phyloP scores from a whole-genome alignment of 495 filamentous ascomycete species.

The Penicillium atrosanguineum region DNA sequence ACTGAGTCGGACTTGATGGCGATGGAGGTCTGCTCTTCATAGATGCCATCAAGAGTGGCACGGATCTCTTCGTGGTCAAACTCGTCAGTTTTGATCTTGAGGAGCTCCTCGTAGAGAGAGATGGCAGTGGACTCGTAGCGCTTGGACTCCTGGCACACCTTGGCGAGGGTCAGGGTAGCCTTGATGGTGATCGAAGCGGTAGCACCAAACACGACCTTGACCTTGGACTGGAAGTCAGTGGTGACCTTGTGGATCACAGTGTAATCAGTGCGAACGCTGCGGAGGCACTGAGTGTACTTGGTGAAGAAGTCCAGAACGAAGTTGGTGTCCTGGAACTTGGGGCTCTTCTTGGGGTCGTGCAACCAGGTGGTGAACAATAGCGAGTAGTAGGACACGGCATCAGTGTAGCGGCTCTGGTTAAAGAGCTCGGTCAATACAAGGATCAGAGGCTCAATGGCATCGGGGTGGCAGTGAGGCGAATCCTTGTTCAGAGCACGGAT shows the following conservation, averaged over 20 bases:
- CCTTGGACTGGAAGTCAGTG: constrained; percentile 31
- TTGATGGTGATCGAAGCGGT: constrained; percentile 36
- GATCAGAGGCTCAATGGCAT: constrained; percentile 36
- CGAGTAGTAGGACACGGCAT: constrained; percentile 30
- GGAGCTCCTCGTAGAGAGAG: constrained; percentile 31
- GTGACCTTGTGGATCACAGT: constrained; percentile 33
- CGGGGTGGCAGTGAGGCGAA: constrained; percentile 26
- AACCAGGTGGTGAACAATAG: constrained; percentile 35
- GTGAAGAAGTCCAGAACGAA: constrained; percentile 34
- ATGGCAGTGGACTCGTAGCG: constrained; percentile 34
- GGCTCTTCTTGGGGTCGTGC: constrained; percentile 26
- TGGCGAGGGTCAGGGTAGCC: constrained; percentile 34
- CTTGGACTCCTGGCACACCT: constrained; percentile 36
- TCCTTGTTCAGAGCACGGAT: constrained; percentile 36
- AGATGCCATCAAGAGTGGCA: constrained; percentile 34
- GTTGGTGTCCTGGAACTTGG: constrained; percentile 28
- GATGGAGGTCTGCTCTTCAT: constrained; percentile 33
- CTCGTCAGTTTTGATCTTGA: constrained; percentile 26
- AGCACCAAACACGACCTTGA: constrained; percentile 30
- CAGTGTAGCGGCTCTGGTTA: constrained; percentile 34
- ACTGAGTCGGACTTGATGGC: constrained; percentile 18
- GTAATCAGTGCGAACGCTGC: constrained; percentile 27
- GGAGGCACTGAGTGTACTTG: constrained; percentile 34
- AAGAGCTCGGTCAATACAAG: constrained; percentile 37
- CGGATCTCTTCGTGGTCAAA: constrained; percentile 34